Base-by-base conservation (phyloP, 768 basidiomycete genomes). In the Boletus bicolor region DNA sequence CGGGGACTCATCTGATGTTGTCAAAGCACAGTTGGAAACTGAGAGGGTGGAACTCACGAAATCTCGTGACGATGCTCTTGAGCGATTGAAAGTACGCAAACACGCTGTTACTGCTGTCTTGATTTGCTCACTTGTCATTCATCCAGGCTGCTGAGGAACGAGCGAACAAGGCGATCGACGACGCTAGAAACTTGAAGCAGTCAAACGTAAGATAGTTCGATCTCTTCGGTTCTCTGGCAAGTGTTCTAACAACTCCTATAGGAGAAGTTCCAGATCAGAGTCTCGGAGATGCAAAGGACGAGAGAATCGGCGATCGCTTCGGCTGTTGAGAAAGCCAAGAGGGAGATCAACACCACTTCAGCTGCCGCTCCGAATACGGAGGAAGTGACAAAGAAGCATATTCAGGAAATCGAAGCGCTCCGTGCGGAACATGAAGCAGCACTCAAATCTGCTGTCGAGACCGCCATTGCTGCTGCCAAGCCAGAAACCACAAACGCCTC, bases 181-280 rank as follows among this genome's bases (percentile, higher is more conserved):
- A 84, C 5, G 68, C 70, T 19, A 79, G 74, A 60, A 79, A 73
- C 34, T 42, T 74, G 15, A 73, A 69, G 44, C 65, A 64, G 49
- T 68, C 72, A 0, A 74, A 70, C 32, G 71, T 72, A 45, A 57
- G 69, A 46, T 14, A 1, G 3, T 30, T 38, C 0, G 5, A 0
- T 11, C 26, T 4, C 12, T 9, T 21, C 8, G 24, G 14, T 19
- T 39, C 41, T 21, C 10, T 51, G 36, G 12, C 3, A 7, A 37
- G 9, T 5, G 30, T 24, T 28, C 43, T 68, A 2, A 70, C 44
- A 3, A 19, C 32, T 39, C 48, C 21, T 50, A 19, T 68, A 89
- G 85, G 84, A 86, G 4, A 86, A 85, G 65, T 81, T 85, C 76
- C 79, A 81, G 52, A 65, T 72, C 2, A 79, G 81, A 58, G 75